These are phyloP conservation scores for Talaromyces amestolkiae DNA, from an alignment of 2,329 filamentous ascomycete species.

Conservation along the genomic window DNA sequence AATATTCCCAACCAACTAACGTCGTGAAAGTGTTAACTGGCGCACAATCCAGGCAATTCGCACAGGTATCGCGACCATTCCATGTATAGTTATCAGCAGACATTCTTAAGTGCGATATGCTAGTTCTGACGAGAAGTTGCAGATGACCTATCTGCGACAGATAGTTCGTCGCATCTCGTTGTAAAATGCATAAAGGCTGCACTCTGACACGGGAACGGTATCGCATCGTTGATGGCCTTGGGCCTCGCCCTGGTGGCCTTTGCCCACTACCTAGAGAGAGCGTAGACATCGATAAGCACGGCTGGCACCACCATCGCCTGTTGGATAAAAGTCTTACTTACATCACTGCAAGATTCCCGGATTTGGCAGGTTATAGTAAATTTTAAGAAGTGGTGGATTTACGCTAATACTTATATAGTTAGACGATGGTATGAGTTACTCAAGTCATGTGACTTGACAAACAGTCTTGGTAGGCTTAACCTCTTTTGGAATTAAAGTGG, in stretches of 20 bases:
- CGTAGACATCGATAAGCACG: background rate
- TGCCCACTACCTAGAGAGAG: background rate
- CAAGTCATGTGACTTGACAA: background rate
- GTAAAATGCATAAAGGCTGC: background rate
- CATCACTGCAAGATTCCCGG: background rate
- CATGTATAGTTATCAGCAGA: background rate
- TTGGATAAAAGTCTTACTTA: background rate
- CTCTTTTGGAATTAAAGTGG: constrained; percentile 13
- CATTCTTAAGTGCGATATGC: background rate
- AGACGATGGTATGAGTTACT: background rate
- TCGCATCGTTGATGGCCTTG: background rate
- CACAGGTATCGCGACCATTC: background rate
- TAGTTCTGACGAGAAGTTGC: too few relatives aligned
- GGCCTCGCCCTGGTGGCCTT: background rate
- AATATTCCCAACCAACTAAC: background rate
- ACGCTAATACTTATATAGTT: background rate
- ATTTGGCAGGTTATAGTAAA: background rate
- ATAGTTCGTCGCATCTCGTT: background rate
- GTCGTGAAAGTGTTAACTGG: background rate
- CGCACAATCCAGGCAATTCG: background rate
- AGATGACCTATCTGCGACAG: background rate
- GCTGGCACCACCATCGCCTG: background rate
- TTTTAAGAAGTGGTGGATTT: background rate
- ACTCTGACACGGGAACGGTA: constrained; percentile 6
- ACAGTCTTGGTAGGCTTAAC: constrained; percentile 6